These are phyloP conservation scores for Jaminaea rosea DNA, from an alignment of 1,284 basidiomycete species.

Conservation along the genomic window DNA sequence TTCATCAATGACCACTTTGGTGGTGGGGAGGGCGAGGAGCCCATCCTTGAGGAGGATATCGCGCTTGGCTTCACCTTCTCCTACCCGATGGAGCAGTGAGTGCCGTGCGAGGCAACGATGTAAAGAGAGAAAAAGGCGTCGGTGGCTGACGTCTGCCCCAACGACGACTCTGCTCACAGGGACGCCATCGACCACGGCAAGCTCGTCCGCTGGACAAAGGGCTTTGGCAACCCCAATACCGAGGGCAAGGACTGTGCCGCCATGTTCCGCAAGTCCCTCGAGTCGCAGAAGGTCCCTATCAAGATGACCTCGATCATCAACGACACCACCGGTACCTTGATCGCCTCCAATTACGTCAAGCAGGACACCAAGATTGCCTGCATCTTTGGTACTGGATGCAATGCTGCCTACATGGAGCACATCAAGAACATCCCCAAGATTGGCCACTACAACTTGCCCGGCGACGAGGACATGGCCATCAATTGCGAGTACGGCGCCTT, in stretches of 20 bases:
- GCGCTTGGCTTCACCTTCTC: slow-evolving; percentile 87
- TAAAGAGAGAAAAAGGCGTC: too few species aligned
- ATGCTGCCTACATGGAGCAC: slow-evolving; percentile 76
- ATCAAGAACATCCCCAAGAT: slow-evolving; percentile 70
- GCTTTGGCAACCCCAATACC: slow-evolving; percentile 83
- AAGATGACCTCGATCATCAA: slow-evolving; percentile 53
- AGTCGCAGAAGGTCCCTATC: slow-evolving; percentile 53
- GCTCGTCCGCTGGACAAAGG: slow-evolving; percentile 97
- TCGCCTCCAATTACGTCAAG: slow-evolving; percentile 93
- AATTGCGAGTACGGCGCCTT: slow-evolving; percentile 98
- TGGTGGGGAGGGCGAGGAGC: slow-evolving; percentile 48
- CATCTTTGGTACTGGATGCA: slow-evolving; percentile 97
- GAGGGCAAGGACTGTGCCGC: slow-evolving; percentile 85
- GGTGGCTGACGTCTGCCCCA: neutral
- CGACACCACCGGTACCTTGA: slow-evolving; percentile 92
- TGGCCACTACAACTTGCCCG: slow-evolving; percentile 59
- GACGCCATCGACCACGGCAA: slow-evolving; percentile 85
- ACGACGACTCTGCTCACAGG: slow-evolving; percentile 21
- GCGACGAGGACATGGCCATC: slow-evolving; percentile 77
- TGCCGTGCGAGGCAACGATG: slow-evolving; percentile 7
- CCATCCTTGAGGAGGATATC: slow-evolving; percentile 63
- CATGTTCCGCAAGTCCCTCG: slow-evolving; percentile 78
- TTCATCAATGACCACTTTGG: slow-evolving; percentile 74
- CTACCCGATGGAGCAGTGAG: slow-evolving; percentile 22
- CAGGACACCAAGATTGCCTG: slow-evolving; percentile 81